phyloP scores from a whole-genome alignment of 2,329 filamentous ascomycete genomes.

The Beauveria brongniartii region DNA sequence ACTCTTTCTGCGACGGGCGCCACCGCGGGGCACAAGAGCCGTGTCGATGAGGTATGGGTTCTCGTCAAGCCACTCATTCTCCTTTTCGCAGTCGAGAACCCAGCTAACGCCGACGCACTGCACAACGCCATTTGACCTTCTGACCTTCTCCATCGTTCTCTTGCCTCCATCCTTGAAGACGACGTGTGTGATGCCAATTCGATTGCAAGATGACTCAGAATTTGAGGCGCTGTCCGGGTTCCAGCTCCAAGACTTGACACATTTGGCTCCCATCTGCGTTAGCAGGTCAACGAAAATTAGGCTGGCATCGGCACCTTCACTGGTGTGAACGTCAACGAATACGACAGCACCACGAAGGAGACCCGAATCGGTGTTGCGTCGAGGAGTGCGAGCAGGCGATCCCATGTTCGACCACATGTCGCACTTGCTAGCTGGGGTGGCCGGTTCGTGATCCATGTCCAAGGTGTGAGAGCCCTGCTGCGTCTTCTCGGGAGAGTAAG shows the following conservation, averaged over 20 bases:
- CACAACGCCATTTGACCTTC: constrained; percentile 63
- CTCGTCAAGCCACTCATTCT: constrained; percentile 71
- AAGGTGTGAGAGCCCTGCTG: constrained; percentile 16
- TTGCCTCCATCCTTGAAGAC: constrained; percentile 83
- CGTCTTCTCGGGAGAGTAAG: constrained; percentile 40
- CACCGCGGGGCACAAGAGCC: constrained; percentile 58
- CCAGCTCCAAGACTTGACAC: constrained; percentile 70
- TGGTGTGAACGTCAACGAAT: constrained; percentile 77
- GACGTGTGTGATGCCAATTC: constrained; percentile 76
- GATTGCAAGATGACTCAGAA: constrained; percentile 33
- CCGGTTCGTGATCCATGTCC: constrained; percentile 14
- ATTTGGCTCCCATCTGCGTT: constrained; percentile 71
- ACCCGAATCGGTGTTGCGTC: constrained; percentile 41
- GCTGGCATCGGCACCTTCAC: constrained; percentile 72
- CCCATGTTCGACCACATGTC: constrained; percentile 46
- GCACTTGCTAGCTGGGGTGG: constrained; percentile 31
- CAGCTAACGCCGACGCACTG: constrained; percentile 82
- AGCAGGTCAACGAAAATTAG: constrained; percentile 75
- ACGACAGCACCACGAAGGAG: constrained; percentile 66
- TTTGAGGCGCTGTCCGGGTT: constrained; percentile 39
- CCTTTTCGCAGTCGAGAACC: constrained; percentile 76
- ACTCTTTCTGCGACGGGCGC: constrained; percentile 65
- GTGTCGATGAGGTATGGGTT: constrained; percentile 61
- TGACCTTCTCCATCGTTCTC: constrained; percentile 73
- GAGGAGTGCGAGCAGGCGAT: constrained; percentile 49